These are phyloP conservation scores for Hypoxylon sp. DNA, from an alignment of 2,329 filamentous ascomycete genomes.

Conservation along the genomic window DNA sequence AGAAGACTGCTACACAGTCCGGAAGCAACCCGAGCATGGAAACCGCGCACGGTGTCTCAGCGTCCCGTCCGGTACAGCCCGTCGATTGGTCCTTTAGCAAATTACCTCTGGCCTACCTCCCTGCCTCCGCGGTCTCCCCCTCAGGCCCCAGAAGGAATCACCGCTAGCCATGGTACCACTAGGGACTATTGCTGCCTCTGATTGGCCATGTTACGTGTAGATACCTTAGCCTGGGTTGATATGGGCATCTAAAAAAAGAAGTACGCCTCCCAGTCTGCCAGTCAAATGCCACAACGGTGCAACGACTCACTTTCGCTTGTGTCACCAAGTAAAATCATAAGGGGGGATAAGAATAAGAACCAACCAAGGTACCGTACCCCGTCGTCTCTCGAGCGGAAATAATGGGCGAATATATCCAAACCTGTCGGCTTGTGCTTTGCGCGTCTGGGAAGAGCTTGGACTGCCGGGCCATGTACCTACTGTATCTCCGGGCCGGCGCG, in stretches of 20 bases:
- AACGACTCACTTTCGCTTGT: neutral
- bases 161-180: no score
- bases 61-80: neutral
- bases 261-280: neutral
- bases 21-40: neutral
- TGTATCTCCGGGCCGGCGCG: neutral
- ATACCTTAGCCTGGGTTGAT: neutral
- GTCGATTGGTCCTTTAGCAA: constrained; percentile 16
- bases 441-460: no score
- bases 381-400: neutral
- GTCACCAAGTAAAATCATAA: neutral
- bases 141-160: no score
- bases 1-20: constrained; percentile 9
- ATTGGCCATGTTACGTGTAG: neutral
- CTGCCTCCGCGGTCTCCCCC: no score
- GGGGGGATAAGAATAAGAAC: neutral
- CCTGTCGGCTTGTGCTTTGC: no score
- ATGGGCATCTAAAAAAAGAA: neutral
- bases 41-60: neutral
- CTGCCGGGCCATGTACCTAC: no score
- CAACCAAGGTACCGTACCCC: neutral
- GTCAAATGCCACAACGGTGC: neutral
- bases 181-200: neutral
- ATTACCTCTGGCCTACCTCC: no score
- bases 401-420: neutral